These are phyloP conservation scores for Westerdykella aurantiaca DNA, from an alignment of 2,329 filamentous ascomycete species.

Conservation along the genomic window DNA sequence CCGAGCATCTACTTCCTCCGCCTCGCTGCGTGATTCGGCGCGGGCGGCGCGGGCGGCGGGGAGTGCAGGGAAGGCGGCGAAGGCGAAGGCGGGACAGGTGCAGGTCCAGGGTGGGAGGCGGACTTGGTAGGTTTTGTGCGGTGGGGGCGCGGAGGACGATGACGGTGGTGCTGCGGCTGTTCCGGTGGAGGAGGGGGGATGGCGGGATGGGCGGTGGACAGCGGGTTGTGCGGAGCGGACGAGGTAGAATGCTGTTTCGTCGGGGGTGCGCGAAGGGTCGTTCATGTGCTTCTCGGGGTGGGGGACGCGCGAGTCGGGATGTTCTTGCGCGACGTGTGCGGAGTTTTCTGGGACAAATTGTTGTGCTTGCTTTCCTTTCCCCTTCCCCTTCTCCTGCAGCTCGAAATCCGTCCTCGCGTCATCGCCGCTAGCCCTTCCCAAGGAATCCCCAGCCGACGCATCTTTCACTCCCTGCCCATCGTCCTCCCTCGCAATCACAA, in stretches of 20 bases:
- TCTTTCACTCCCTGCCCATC: too few species aligned
- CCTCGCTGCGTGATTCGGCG: too few species aligned
- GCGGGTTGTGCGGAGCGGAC: slow-evolving; percentile 55
- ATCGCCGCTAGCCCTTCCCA: too few species aligned
- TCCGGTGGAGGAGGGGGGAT: slow-evolving; percentile 22
- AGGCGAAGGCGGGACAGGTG: slow-evolving; percentile 77
- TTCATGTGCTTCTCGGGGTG: not conserved
- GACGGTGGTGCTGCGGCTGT: too few species aligned
- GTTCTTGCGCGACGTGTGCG: not conserved
- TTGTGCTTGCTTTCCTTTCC: not conserved
- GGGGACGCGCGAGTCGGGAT: not conserved
- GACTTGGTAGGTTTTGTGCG: slow-evolving; percentile 57
- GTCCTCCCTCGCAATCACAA: slow-evolving; percentile 17
- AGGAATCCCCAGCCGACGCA: too few species aligned
- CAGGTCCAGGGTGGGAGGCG: slow-evolving; percentile 77
- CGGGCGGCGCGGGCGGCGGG: slow-evolving; percentile 8
- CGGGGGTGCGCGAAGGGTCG: not conserved
- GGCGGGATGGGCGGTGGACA: slow-evolving; percentile 31
- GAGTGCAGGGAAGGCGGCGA: slow-evolving; percentile 56
- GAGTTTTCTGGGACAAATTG: not conserved
- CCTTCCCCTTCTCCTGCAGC: not conserved
- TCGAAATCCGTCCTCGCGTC: too few species aligned
- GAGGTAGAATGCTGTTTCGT: slow-evolving; percentile 46
- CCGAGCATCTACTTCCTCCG: too few species aligned
- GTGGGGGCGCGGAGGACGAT: slow-evolving; percentile 4